phyloP scores from a whole-genome alignment of 1,284 basidiomycete species.

The Cryptococcus sp. region DNA sequence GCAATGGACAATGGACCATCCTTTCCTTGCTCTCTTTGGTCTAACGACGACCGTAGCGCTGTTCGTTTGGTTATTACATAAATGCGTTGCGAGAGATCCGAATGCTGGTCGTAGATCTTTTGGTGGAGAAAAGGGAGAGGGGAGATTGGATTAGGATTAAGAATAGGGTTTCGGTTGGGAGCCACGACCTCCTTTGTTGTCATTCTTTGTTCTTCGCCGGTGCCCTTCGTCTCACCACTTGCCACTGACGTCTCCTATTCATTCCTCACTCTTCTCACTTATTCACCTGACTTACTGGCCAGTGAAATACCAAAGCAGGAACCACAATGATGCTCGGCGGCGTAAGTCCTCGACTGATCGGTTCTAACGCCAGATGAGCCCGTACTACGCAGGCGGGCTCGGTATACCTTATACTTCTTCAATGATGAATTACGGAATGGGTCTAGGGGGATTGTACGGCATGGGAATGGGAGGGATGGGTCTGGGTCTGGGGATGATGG shows the following conservation, averaged over 20 bases:
- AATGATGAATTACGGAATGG: background rate
- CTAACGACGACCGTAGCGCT: conserved; percentile 30
- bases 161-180: background rate
- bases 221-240: background rate
- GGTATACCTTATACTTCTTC: conserved; percentile 28
- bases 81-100: conserved; percentile 27
- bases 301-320: no score
- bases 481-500: conserved; percentile 20
- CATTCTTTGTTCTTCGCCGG: background rate
- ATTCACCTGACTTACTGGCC: no score
- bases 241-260: background rate
- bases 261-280: background rate
- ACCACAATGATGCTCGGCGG: background rate
- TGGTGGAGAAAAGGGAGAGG: background rate
- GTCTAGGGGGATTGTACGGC: conserved; percentile 16
- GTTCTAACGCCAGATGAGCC: conserved; percentile 19
- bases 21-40: conserved; percentile 34
- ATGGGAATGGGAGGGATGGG: conserved; percentile 6
- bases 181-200: background rate
- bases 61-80: conserved; percentile 34
- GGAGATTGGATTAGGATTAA: conserved; percentile 20
- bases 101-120: conserved; percentile 11
- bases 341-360: conserved; percentile 1
- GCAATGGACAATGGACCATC: conserved; percentile 39
- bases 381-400: conserved; percentile 35